Conservation (phyloP, 2,329 filamentous ascomycete species). For the Pestalotiopsis sp. region DNA sequence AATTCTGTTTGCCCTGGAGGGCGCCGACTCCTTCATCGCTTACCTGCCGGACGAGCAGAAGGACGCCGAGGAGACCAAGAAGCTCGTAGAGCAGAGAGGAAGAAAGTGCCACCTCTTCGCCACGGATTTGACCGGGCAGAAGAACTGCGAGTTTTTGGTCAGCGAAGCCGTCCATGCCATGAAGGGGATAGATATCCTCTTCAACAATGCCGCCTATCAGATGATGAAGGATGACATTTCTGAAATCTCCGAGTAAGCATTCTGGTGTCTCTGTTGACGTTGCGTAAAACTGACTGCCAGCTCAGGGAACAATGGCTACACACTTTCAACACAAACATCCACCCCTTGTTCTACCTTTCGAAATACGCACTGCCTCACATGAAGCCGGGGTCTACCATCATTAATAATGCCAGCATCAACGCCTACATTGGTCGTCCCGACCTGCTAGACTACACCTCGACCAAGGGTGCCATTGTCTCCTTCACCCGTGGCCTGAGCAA, state of each 20-base stretch:
- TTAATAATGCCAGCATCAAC: constrained; percentile 86
- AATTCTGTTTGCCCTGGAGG: constrained; percentile 80
- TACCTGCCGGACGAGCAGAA: constrained; percentile 77
- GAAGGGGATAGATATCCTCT: constrained; percentile 72
- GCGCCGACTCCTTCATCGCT: constrained; percentile 71
- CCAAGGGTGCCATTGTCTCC: constrained; percentile 76
- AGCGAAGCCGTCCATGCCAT: constrained; percentile 67
- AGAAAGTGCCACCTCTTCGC: constrained; percentile 65
- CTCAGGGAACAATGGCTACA: constrained; percentile 73
- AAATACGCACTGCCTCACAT: constrained; percentile 79
- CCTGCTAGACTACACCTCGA: constrained; percentile 80
- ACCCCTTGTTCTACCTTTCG: constrained; percentile 78
- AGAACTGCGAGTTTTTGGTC: constrained; percentile 71
- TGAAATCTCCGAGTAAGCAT: constrained; percentile 67
- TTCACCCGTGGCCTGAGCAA: constrained; percentile 80
- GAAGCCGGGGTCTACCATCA: constrained; percentile 73
- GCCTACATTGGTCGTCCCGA: constrained; percentile 81
- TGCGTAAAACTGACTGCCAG: neutral
- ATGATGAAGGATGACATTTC: constrained; percentile 74
- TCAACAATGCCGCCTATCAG: constrained; percentile 76
- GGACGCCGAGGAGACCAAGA: constrained; percentile 76
- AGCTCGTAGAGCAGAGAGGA: constrained; percentile 68
- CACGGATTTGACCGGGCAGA: constrained; percentile 65
- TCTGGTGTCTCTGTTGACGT: neutral
- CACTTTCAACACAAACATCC: constrained; percentile 84